phyloP scores from a whole-genome alignment of 306 rosid genomes.

The Pyrus bretschneideri region DNA sequence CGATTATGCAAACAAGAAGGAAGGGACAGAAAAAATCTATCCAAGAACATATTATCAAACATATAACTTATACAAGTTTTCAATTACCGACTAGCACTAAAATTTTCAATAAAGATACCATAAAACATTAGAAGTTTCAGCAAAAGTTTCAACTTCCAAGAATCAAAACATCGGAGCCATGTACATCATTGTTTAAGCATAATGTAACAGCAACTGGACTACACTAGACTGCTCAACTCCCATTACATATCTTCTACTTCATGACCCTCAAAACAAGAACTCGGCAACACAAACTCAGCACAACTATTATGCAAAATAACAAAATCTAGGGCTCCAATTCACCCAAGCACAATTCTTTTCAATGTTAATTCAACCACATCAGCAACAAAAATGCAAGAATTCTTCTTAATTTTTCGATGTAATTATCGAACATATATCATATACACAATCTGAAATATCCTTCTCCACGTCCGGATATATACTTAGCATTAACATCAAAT shows the following conservation, averaged over 20 bases:
- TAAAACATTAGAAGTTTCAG: not conserved
- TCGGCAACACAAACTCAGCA: not conserved
- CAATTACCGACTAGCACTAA: not conserved
- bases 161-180: not conserved
- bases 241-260: not conserved
- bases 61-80: not conserved
- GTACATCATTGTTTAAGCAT: not conserved
- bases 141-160: not conserved
- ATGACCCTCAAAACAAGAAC: not conserved
- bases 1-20: not conserved
- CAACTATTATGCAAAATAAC: not conserved
- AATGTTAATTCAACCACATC: constrained; percentile 6
- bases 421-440: not conserved
- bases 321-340: constrained; percentile 1
- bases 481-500: too few relatives aligned
- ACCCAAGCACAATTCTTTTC: not conserved
- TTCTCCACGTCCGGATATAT: too few relatives aligned
- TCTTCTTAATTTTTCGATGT: not conserved
- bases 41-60: not conserved
- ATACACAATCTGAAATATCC: constrained; percentile 4
- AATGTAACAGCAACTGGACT: not conserved
- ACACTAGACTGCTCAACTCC: not conserved
- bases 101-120: not conserved
- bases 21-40: not conserved
- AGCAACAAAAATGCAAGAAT: not conserved